phyloP scores from a whole-genome alignment of 257 asterid species.

The Datura wrightii region DNA sequence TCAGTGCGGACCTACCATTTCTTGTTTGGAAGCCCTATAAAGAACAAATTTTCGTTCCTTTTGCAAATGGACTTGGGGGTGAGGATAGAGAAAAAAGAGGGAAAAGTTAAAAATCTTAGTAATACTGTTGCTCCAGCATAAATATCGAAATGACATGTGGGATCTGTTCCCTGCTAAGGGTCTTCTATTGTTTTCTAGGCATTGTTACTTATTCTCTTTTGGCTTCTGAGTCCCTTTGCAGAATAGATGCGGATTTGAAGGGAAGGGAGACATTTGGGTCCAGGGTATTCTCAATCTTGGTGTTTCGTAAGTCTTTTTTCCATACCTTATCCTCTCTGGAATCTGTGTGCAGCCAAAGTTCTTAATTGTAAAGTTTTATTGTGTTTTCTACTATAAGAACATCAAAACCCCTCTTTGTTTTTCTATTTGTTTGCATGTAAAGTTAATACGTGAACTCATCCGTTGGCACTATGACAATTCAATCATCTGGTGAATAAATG shows the following conservation, averaged over 20 bases:
- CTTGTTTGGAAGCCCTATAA: not conserved
- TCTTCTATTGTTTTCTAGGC: slow-evolving; percentile 19
- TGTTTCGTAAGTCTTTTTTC: slow-evolving; percentile 68
- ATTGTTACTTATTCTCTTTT: not conserved
- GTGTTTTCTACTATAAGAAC: not conserved
- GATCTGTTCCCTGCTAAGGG: not conserved
- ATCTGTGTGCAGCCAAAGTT: not conserved
- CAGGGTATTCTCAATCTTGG: slow-evolving; percentile 91
- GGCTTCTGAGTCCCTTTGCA: slow-evolving; percentile 46
- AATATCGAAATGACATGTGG: slow-evolving; percentile 20
- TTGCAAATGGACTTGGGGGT: not conserved
- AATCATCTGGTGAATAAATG: not conserved
- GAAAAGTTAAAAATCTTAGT: not conserved
- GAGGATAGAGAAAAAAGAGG: not conserved
- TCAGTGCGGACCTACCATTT: not conserved
- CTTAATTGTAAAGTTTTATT: not conserved
- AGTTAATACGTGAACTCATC: not conserved
- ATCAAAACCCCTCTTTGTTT: not conserved
- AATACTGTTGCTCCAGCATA: not conserved
- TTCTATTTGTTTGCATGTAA: not conserved
- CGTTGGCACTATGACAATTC: not conserved
- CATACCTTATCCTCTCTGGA: not conserved
- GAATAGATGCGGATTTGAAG: slow-evolving; percentile 99
- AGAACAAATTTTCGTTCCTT: not conserved
- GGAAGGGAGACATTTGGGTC: slow-evolving; percentile 97